These are phyloP conservation scores for Beta corolliflora DNA, from an alignment of 179 eudicot genomes.

Conservation along the genomic window DNA sequence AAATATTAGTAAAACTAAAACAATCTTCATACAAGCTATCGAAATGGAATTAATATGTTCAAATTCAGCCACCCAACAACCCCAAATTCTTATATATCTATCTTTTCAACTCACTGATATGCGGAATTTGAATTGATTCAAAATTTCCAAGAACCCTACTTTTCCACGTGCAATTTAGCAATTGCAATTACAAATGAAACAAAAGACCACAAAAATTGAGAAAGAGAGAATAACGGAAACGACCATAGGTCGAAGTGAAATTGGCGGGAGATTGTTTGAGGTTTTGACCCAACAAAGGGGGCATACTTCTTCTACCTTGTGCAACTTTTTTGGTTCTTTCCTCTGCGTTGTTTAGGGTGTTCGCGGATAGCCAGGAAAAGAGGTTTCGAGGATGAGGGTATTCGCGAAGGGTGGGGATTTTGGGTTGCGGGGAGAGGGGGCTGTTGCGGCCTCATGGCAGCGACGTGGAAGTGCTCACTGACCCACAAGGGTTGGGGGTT, in stretches of 20 bases:
- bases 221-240: slow-evolving; percentile 43
- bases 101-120: too few relatives aligned
- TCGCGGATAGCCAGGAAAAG: background rate
- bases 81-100: background rate
- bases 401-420: too few relatives aligned
- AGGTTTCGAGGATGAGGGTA: too few relatives aligned
- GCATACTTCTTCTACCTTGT: slow-evolving; percentile 29
- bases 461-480: too few relatives aligned
- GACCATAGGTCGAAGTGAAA: slow-evolving; percentile 62
- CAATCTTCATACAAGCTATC: too few relatives aligned
- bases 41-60: background rate
- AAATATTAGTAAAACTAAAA: too few relatives aligned
- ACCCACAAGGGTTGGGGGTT: too few relatives aligned
- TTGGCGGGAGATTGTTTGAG: slow-evolving; percentile 58
- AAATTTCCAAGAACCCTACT: too few relatives aligned
- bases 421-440: too few relatives aligned
- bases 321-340: slow-evolving; percentile 22
- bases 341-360: slow-evolving; percentile 22
- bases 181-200: background rate
- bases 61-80: background rate
- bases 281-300: slow-evolving; percentile 70
- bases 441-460: too few relatives aligned
- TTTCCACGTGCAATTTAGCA: too few relatives aligned
- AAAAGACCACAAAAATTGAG: background rate
- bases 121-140: too few relatives aligned